Percentiles rank a stretch among this genome's conserved stretches.
phyloP scores from a whole-genome alignment of 208 protist species.

The Acanthamoeba pearcei region DNA sequence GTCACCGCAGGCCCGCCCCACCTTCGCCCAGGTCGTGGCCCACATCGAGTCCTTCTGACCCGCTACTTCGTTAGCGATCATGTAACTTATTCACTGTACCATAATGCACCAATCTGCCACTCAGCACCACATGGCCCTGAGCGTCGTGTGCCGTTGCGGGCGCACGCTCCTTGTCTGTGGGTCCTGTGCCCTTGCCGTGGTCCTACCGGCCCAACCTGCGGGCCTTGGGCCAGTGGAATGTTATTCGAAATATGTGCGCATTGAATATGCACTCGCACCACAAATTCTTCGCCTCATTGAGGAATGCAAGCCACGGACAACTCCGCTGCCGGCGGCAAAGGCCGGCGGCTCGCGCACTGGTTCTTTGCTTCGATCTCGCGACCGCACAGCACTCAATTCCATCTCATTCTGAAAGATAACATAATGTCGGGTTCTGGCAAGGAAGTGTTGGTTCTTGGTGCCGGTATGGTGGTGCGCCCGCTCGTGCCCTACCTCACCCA shows the following conservation, averaged over 20 bases:
- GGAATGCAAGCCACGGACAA: background rate
- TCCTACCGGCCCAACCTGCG: no score
- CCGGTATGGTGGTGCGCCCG: constrained; percentile 86
- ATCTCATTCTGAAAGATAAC: background rate
- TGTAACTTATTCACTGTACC: background rate
- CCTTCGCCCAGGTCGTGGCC: constrained; percentile 16
- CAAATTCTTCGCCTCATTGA: background rate
- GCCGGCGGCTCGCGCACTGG: background rate
- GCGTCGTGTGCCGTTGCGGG: no score
- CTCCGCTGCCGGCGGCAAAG: background rate
- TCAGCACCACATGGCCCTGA: no score
- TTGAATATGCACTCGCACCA: no score
- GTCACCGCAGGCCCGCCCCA: background rate
- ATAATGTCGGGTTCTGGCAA: constrained; percentile 30
- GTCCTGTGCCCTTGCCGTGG: no score
- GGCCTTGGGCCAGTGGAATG: no score
- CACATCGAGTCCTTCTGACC: constrained; percentile 5
- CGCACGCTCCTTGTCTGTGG: background rate
- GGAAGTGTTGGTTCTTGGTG: constrained; percentile 86
- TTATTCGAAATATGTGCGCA: no score
- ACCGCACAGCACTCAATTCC: background rate
- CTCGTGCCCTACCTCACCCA: constrained; percentile 86
- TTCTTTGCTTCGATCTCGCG: background rate
- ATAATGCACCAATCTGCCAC: background rate
- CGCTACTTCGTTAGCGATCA: background rate